Conservation (phyloP, 2,329 filamentous ascomycete genomes). For the Aspergillus texensis region DNA sequence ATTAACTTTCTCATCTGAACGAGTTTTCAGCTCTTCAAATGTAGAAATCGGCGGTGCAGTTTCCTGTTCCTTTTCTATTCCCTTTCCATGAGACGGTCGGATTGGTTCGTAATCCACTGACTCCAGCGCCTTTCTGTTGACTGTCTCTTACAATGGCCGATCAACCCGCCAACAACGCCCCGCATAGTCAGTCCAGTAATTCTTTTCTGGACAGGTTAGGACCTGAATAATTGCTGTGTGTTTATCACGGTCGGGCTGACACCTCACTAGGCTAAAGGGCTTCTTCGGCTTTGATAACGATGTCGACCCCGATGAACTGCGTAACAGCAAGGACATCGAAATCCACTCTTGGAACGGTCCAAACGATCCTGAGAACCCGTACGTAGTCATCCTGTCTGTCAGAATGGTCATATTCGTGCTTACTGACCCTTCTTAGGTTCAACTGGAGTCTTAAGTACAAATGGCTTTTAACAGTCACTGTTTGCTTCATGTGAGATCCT, state of each 20-base stretch:
- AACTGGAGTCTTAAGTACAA: slow-evolving; percentile 47
- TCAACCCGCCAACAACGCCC: background rate
- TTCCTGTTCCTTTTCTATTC: slow-evolving; percentile 5
- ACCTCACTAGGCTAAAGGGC: background rate
- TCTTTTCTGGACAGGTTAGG: slow-evolving; percentile 1
- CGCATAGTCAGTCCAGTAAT: background rate
- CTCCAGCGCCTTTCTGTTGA: background rate
- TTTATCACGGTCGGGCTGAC: background rate
- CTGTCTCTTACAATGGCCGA: background rate
- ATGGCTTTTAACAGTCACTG: slow-evolving; percentile 46
- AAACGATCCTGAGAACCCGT: slow-evolving; percentile 36
- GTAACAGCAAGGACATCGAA: slow-evolving; percentile 26
- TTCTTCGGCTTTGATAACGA: background rate
- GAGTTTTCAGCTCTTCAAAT: background rate
- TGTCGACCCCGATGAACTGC: slow-evolving; percentile 20
- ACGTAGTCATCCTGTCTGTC: background rate
- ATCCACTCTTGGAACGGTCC: slow-evolving; percentile 34
- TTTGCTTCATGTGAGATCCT: slow-evolving; percentile 44
- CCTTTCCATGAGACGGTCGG: background rate
- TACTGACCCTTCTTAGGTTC: slow-evolving; percentile 31
- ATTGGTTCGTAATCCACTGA: background rate
- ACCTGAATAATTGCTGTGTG: background rate
- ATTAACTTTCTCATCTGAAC: background rate
- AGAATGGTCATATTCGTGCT: no score
- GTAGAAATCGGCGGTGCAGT: background rate